These are phyloP conservation scores for Orbilia brochopaga DNA, from an alignment of 2,329 filamentous ascomycete species.

Conservation along the genomic window DNA sequence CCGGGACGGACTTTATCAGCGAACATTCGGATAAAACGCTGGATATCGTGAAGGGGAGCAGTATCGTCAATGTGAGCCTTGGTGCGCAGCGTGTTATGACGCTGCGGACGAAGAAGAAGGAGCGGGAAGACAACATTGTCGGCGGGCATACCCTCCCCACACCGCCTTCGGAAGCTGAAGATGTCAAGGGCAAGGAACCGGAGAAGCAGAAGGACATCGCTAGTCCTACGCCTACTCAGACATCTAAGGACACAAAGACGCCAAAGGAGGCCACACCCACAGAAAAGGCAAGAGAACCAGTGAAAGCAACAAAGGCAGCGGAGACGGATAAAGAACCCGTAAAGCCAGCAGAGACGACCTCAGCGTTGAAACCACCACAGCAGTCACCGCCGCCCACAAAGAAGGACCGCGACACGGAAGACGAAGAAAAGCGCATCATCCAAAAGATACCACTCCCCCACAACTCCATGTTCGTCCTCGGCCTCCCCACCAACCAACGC, in stretches of 20 bases:
- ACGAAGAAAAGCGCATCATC: slow-evolving; percentile 61
- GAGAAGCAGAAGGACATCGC: not conserved
- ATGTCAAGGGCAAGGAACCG: slow-evolving; percentile 1
- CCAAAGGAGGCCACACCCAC: slow-evolving; percentile 9
- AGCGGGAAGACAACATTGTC: slow-evolving; percentile 57
- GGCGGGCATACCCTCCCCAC: slow-evolving; percentile 11
- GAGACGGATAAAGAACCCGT: too few species aligned
- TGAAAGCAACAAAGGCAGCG: slow-evolving; percentile 35
- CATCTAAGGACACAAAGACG: not conserved
- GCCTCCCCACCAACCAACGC: slow-evolving; percentile 76
- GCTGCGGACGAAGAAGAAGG: slow-evolving; percentile 76
- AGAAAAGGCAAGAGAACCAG: slow-evolving; percentile 46
- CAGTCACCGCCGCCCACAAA: too few species aligned
- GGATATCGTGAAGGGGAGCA: slow-evolving; percentile 80
- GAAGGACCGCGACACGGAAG: slow-evolving; percentile 3
- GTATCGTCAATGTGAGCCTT: slow-evolving; percentile 91
- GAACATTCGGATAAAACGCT: slow-evolving; percentile 97
- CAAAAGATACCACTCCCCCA: slow-evolving; percentile 79
- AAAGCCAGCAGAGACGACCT: too few species aligned
- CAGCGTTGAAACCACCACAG: too few species aligned
- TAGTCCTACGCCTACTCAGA: not conserved
- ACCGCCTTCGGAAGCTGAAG: not conserved
- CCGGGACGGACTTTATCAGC: slow-evolving; percentile 86
- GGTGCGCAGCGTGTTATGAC: slow-evolving; percentile 90
- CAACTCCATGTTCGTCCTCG: slow-evolving; percentile 85